Conservation (phyloP, 176 grass and related monocot species). For the Oryza glumipatula region DNA sequence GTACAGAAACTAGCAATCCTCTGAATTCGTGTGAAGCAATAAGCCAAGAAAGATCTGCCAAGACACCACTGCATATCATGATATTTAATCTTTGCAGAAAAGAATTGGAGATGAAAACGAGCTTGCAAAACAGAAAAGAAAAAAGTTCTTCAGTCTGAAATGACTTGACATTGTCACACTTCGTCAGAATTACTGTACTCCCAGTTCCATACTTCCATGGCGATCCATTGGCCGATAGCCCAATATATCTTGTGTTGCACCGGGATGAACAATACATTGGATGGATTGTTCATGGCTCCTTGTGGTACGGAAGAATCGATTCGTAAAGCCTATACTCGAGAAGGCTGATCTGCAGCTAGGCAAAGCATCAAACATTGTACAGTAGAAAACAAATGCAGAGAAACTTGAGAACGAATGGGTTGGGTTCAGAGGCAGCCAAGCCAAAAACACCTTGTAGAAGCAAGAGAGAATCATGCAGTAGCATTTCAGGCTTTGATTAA, state of each 20-base stretch:
- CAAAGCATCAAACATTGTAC: constrained; percentile 32
- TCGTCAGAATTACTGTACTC: neutral
- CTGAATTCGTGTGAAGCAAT: constrained; percentile 14
- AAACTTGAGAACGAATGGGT: neutral
- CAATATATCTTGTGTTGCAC: neutral
- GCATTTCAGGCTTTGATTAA: neutral
- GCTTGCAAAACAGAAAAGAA: no score
- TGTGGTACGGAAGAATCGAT: constrained; percentile 45
- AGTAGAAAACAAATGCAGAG: constrained; percentile 20
- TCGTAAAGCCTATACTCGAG: constrained; percentile 8
- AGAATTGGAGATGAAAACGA: no score
- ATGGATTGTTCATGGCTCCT: constrained; percentile 38
- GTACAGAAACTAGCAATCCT: neutral
- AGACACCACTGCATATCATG: no score
- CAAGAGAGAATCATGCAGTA: neutral
- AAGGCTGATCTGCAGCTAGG: neutral
- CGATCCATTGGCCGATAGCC: neutral
- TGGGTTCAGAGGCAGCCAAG: constrained; percentile 6
- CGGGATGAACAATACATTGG: neutral
- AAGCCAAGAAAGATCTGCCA: constrained; percentile 22
- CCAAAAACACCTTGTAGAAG: neutral
- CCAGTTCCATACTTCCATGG: neutral
- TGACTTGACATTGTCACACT: neutral
- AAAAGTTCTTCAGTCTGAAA: neutral
- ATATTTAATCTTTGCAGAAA: no score